Conservation (phyloP, 2,329 filamentous ascomycete genomes). For the Pochonia chlamydosporia region DNA sequence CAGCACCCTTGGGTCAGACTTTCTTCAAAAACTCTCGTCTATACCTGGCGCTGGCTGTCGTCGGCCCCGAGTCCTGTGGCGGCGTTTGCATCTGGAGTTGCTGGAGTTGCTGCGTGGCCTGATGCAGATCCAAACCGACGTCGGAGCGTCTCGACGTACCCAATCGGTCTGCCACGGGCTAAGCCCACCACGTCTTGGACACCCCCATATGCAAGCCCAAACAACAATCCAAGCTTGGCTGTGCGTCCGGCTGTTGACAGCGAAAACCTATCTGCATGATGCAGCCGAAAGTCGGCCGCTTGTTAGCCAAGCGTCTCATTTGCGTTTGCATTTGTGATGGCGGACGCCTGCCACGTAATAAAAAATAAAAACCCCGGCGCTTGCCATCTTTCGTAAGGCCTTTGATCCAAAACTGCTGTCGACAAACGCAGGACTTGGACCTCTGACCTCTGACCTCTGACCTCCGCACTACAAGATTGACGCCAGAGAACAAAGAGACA, state of each 20-base stretch:
- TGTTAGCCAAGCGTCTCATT: conserved; percentile 15
- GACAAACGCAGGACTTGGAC: too few species aligned
- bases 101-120: conserved; percentile 12
- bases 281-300: conserved; percentile 22
- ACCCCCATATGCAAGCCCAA: conserved; percentile 75
- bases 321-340: neutral
- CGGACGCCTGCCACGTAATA: conserved; percentile 16
- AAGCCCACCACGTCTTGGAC: conserved; percentile 70
- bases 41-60: neutral
- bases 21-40: neutral
- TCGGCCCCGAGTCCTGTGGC: neutral
- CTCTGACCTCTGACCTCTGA: too few species aligned
- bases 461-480: too few species aligned
- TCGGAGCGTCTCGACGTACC: conserved; percentile 65
- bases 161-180: conserved; percentile 63
- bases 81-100: conserved; percentile 6
- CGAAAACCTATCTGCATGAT: conserved; percentile 65
- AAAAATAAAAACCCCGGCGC: conserved; percentile 10
- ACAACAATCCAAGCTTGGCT: conserved; percentile 71
- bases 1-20: neutral
- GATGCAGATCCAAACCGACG: conserved; percentile 29
- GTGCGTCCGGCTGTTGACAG: conserved; percentile 70
- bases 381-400: conserved; percentile 3
- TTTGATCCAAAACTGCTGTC: neutral
- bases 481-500: too few species aligned